Base-by-base conservation (phyloP, 1,139 yeast species). In the Candida dubliniensis region DNA sequence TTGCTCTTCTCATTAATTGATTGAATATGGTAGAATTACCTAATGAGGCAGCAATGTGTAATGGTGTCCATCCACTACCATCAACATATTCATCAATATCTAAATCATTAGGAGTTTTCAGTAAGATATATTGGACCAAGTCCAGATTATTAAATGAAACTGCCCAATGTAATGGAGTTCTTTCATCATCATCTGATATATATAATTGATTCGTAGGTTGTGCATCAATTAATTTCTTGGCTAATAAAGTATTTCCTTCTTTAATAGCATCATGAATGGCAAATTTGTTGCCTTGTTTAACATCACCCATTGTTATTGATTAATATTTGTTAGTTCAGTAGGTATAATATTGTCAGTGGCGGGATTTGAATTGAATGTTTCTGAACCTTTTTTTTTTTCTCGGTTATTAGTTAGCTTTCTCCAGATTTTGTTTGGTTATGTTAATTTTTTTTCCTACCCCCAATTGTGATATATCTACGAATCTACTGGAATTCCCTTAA, bases 151-250 rank as follows among this genome's bases (percentile, higher is more conserved):
- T 79, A 53, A 74, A 73, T 1, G 96, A 81, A 31, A 84, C 80
- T 0, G 97, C 96, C 97, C 97, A 91, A 59, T 88, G 95, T 41
- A 91, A 67, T 3, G 96, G 87, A 2, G 87, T 83, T 50, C 98
- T 75, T 2, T 83, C 86, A 58, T 90, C 97, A 6, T 73, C 77
- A 59, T 91, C 97, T 49, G 65, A 68, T 13, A 56, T 43, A 3
- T 74, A 52, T 2, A 77, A 76, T 10, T 69, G 53, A 25, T 68
- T 64, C 7, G 23, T 5, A 4, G 89, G 84, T 40, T 75, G 63
- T 32, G 73, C 71, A 3, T 67, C 59, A 8, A 85, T 59, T 7
- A 84, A 57, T 4, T 71, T 69, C 46, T 71, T 71, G 26, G 79
- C 85, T 1, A 74, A 63, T 15, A 76, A 64, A 2, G 66, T 57